phyloP scores from a whole-genome alignment of 768 basidiomycete species.

The Mycena belliarum region DNA sequence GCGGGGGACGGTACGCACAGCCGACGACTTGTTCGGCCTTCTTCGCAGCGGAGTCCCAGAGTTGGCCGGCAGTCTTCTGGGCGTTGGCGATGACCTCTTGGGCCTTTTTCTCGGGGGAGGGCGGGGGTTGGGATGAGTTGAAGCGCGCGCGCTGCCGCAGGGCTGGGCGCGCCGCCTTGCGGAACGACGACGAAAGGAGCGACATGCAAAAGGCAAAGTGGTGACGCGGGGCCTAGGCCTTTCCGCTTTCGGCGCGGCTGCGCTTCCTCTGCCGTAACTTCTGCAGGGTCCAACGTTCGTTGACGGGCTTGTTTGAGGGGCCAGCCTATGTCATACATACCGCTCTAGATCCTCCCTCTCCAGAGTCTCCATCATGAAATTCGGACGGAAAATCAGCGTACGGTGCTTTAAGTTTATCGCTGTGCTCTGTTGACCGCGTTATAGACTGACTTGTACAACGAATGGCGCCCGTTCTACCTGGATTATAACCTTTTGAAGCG shows the following conservation, averaged over 20 bases:
- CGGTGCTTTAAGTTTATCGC: no score
- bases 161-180: slow-evolving; percentile 29
- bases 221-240: not conserved
- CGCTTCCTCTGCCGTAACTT: no score
- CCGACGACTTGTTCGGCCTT: slow-evolving; percentile 46
- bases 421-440: not conserved
- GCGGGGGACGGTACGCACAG: slow-evolving; percentile 4
- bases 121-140: slow-evolving; percentile 42
- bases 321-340: no score
- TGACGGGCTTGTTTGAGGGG: no score
- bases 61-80: slow-evolving; percentile 56
- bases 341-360: not conserved
- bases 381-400: slow-evolving; percentile 23
- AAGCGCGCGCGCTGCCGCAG: slow-evolving; percentile 39
- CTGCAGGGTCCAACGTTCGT: no score
- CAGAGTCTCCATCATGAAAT: slow-evolving; percentile 13
- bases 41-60: slow-evolving; percentile 52
- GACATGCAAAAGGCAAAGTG: slow-evolving; percentile 10
- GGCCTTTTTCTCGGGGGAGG: slow-evolving; percentile 67
- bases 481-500: slow-evolving; percentile 90
- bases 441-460: slow-evolving; percentile 81
- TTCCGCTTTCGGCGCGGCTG: slow-evolving; percentile 2
- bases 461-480: slow-evolving; percentile 90
- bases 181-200: slow-evolving; percentile 21
- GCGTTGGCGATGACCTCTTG: slow-evolving; percentile 63